Percentiles rank a stretch among this genome's conserved stretches.
phyloP scores from a whole-genome alignment of 768 basidiomycete species.

The Lyophyllum atratum region DNA sequence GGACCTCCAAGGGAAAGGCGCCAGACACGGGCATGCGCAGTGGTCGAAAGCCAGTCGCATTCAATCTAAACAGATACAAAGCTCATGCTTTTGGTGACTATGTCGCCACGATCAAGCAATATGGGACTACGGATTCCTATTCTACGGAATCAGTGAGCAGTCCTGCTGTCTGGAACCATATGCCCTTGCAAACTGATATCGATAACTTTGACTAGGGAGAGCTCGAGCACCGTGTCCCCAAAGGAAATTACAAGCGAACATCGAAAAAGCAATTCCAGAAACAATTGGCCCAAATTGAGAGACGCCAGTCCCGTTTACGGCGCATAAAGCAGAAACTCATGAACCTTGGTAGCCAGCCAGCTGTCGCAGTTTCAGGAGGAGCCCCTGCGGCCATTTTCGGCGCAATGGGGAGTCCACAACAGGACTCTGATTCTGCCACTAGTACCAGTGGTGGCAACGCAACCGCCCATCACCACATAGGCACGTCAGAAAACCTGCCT shows the following conservation, averaged over 20 bases:
- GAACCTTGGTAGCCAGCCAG: not conserved
- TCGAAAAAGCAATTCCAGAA: not conserved
- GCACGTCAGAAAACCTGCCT: not conserved
- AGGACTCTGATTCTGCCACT: not conserved
- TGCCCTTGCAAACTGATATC: not conserved
- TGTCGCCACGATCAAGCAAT: conserved; percentile 16
- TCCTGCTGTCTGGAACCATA: not conserved
- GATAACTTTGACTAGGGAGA: conserved; percentile 1
- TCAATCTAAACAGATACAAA: conserved; percentile 29
- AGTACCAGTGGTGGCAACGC: not conserved
- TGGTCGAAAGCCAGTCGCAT: not conserved
- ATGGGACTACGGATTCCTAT: conserved; percentile 35
- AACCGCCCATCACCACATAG: not conserved
- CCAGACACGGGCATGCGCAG: too few species aligned
- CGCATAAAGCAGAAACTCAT: not conserved
- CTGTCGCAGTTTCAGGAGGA: not conserved
- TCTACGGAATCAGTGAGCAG: conserved; percentile 29
- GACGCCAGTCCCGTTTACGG: not conserved
- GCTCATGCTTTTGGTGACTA: conserved; percentile 32
- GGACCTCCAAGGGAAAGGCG: not conserved
- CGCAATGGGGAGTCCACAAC: not conserved
- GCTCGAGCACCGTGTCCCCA: conserved; percentile 2
- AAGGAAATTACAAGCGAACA: not conserved
- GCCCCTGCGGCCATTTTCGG: not conserved
- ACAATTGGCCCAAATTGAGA: conserved; percentile 1